Evolutionary conservation across 2,329 filamentous ascomycete species (phyloP), one percentile per base, ranked within the genome.

Genomic region (Neocatenulostroma microsporum): DNA sequence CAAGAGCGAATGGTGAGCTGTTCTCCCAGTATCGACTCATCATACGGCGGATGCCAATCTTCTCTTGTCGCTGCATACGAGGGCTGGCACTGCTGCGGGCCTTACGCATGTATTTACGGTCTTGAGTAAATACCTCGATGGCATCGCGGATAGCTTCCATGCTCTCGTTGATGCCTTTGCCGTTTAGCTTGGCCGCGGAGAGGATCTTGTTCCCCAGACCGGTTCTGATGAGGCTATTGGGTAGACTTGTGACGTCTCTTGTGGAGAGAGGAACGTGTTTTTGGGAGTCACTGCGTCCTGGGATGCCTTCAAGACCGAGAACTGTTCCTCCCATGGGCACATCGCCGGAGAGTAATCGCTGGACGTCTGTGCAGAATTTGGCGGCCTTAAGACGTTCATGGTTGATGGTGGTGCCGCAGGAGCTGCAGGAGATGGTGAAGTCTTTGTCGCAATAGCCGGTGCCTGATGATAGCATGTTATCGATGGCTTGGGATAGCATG

Each of bases 1-100:
- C 78, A 0, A 84, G 64, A 0, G 74, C 73, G 43, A 84, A 83
- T 0, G 68, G 64, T 2, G 72, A 74, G n/a, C 63, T 66, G 51
- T 84, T 84, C 15, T 75, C 70, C 78, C 79, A 82, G 52, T 84
- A 85, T 2, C 74, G 66, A 15, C 69, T 70, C 76, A 85, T 81
- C 76, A 82, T 81, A 54, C 74, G 76, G 11, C 79, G 71, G 3
- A 78, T 62, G 0, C 69, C 64, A 4, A 76, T 45, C 3, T 45
- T 42, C 39, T 58, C 54, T 2, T 24, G 20, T 4, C 44, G 37
- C 4, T 34, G 30, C 38, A 51, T 21, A 14, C 21, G 42, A 34
- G 12, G 9, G 15, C 20, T 17, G 8, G 31, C 28, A 12, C 36
- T 40, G 11, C 37, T 30, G 3, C 49, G 49, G 2, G 70, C 64